phyloP scores from a whole-genome alignment of 2,329 filamentous ascomycete species.

The Penicillium sp. region DNA sequence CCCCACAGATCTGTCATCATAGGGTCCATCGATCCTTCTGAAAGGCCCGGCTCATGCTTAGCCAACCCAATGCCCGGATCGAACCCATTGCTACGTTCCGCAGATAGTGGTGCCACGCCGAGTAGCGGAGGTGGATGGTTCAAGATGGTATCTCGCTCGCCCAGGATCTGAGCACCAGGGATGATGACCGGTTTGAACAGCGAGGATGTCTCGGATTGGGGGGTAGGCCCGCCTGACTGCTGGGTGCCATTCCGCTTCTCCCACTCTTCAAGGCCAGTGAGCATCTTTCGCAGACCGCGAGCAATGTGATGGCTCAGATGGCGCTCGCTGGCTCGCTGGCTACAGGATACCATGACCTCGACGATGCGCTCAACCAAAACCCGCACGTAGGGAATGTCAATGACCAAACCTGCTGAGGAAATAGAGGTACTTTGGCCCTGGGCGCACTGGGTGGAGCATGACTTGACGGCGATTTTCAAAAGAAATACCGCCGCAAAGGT shows the following conservation, averaged over 20 bases:
- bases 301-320: slow-evolving; percentile 50
- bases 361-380: slow-evolving; percentile 42
- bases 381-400: slow-evolving; percentile 46
- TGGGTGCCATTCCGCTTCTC: slow-evolving; percentile 41
- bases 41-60: slow-evolving; percentile 41
- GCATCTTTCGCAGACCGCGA: slow-evolving; percentile 48
- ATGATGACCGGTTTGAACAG: slow-evolving; percentile 47
- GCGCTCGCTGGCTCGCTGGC: slow-evolving; percentile 48
- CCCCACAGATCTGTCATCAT: slow-evolving; percentile 52
- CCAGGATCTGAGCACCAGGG: slow-evolving; percentile 45
- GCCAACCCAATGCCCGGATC: slow-evolving; percentile 22
- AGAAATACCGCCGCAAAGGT: slow-evolving; percentile 56
- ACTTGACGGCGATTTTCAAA: slow-evolving; percentile 52
- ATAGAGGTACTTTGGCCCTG: slow-evolving; percentile 48
- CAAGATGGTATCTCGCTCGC: slow-evolving; percentile 45
- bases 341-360: slow-evolving; percentile 48
- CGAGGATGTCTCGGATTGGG: slow-evolving; percentile 36
- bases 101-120: slow-evolving; percentile 47
- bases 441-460: slow-evolving; percentile 43
- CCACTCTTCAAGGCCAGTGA: slow-evolving; percentile 48
- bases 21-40: slow-evolving; percentile 46
- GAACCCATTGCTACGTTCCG: slow-evolving; percentile 45
- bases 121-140: slow-evolving; percentile 45
- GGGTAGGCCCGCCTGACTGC: slow-evolving; percentile 29
- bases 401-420: slow-evolving; percentile 43